These are phyloP conservation scores for Phytophthora capsici DNA, from an alignment of 352 stramenopile genomes.

Conservation along the genomic window DNA sequence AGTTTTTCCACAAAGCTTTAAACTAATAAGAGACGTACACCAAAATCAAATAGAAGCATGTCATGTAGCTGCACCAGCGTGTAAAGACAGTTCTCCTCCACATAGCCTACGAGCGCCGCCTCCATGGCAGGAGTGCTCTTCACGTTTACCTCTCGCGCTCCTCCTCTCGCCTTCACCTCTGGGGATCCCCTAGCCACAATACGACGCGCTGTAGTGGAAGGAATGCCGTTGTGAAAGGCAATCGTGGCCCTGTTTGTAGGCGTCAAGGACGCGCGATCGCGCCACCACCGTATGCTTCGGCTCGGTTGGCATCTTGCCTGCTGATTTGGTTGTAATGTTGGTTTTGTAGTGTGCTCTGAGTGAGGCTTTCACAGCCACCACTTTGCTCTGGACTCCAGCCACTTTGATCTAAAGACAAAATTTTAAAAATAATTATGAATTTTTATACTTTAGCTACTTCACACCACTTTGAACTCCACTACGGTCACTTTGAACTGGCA, in stretches of 20 bases:
- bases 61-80: not conserved
- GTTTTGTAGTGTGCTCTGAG: too few species aligned
- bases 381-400: too few species aligned
- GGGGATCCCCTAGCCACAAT: not conserved
- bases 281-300: too few species aligned
- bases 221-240: constrained; percentile 5
- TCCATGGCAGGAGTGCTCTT: constrained; percentile 7
- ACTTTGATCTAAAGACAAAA: too few species aligned
- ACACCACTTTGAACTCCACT: too few species aligned
- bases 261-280: constrained; percentile 1
- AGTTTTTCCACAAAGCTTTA: not conserved
- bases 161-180: not conserved
- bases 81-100: constrained; percentile 10
- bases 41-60: not conserved
- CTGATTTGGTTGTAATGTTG: too few species aligned
- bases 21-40: not conserved
- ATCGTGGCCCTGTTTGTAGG: not conserved
- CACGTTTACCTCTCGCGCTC: not conserved
- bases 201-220: not conserved
- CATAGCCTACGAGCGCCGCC: not conserved
- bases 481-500: too few species aligned
- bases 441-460: too few species aligned
- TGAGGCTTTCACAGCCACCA: too few species aligned
- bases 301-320: too few species aligned
- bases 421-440: too few species aligned